Conservation (phyloP, 2,329 filamentous ascomycete species). For the Colletotrichum zoysiae region DNA sequence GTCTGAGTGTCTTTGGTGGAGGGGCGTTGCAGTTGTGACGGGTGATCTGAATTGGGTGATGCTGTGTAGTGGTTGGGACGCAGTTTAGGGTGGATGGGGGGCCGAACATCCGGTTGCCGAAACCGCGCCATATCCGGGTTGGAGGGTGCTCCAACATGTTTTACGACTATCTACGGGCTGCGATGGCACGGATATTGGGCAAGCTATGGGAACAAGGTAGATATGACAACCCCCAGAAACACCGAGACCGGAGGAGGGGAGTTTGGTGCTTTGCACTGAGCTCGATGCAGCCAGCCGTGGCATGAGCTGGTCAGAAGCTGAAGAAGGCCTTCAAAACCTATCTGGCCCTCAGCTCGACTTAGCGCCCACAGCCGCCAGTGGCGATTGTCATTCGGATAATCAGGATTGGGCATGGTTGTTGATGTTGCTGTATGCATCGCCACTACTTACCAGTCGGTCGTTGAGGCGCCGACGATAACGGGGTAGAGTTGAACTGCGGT, state of each 20-base stretch:
- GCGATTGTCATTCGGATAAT: not conserved
- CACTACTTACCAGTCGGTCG: not conserved
- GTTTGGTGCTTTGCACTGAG: not conserved
- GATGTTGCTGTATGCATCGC: not conserved
- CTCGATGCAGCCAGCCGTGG: not conserved
- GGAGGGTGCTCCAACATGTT: not conserved
- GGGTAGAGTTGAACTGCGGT: not conserved
- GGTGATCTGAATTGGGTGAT: constrained; percentile 33
- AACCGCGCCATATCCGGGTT: not conserved
- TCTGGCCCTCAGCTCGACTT: not conserved
- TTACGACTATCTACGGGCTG: not conserved
- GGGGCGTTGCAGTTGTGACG: constrained; percentile 38
- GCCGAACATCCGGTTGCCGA: not conserved
- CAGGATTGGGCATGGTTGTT: not conserved
- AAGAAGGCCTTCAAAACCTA: not conserved
- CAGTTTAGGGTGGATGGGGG: not conserved
- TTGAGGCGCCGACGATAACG: not conserved
- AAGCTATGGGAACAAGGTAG: not conserved
- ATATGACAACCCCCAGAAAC: not conserved
- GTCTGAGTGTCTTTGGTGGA: constrained; percentile 29
- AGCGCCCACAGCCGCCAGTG: not conserved
- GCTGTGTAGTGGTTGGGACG: not conserved
- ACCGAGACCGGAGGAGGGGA: not conserved
- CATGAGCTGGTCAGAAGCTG: not conserved
- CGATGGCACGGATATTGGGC: not conserved